phyloP scores from a whole-genome alignment of 2,329 filamentous ascomycete genomes.

The Stachybotrys echinatus region DNA sequence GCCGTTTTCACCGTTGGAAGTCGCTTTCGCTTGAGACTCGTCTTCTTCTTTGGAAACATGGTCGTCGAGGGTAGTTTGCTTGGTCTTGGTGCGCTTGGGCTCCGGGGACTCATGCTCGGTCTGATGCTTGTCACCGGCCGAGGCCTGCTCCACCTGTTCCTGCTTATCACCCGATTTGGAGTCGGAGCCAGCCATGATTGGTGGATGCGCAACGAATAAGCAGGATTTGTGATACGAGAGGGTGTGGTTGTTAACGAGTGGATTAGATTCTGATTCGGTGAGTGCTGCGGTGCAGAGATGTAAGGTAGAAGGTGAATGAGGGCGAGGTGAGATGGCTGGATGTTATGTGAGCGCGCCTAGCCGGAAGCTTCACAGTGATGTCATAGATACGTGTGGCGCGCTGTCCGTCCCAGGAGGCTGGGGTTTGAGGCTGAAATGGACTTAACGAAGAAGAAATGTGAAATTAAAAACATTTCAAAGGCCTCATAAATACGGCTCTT shows the following conservation, averaged over 20 bases:
- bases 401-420: background rate
- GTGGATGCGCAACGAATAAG: background rate
- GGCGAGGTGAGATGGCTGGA: background rate
- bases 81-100: constrained; percentile 6
- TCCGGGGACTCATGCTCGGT: constrained; percentile 6
- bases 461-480: too few relatives aligned
- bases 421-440: background rate
- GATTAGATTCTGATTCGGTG: background rate
- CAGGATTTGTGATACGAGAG: background rate
- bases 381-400: constrained; percentile 1
- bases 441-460: too few relatives aligned
- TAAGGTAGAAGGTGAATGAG: background rate
- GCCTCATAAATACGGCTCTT: too few relatives aligned
- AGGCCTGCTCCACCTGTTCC: background rate
- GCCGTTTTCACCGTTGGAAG: background rate
- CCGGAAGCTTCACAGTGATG: background rate
- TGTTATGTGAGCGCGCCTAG: background rate
- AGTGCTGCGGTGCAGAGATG: background rate
- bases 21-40: background rate
- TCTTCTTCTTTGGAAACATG: constrained; percentile 4
- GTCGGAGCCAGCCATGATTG: background rate
- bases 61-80: constrained; percentile 14
- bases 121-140: constrained; percentile 7
- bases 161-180: constrained; percentile 1
- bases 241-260: background rate